Evolutionary conservation across 2,329 filamentous ascomycete species (phyloP), one percentile per base, ranked within the genome.

Genomic region (Phyllosticta citribraziliensis): DNA sequence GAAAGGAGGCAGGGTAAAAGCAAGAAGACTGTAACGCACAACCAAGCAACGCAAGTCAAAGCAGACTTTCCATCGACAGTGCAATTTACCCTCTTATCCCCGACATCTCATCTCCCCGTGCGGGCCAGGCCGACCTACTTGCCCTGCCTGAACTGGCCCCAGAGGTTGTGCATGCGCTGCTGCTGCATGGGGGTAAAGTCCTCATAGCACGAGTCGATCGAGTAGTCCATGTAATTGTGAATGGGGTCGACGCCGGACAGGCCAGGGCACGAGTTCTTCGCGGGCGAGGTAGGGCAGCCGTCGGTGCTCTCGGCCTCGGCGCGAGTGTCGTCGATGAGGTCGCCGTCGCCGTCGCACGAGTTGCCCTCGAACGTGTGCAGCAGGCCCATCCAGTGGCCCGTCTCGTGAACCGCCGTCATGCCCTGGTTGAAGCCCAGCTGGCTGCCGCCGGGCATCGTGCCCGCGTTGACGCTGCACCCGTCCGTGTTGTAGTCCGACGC

Each of bases 191-290:
- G 66, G 6, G 81, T 82, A 64, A 84, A 84, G 1, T 69, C 73
- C 64, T 75, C 74, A 68, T 84, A 84, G 64, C 82, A 84, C 20
- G 74, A 76, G 73, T 84, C 82, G 8, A 73, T 78, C 4, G 76
- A 79, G 68, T 84, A 84, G 69, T 85, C 82, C 82, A 85, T 84
- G 66, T 80, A 84, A 67, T 84, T 83, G 63, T 82, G 79, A 60
- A 84, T 79, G 3, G 79, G 73, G 69, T 84, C 82, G 12, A 74
- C 58, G 4, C 66, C 69, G 17, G 65, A 69, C 24, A 70, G 70
- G n/a, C 65, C 67, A 0, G 79, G 79, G 66, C 82, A 84, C 19
- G 74, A 80, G 65, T 80, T 75, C 70, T 83, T 83, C 2, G 66
- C 68, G 12, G 40, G 40, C 12, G 12, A n/a, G 0, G 64, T 66